A percentile compares a stretch with the other conserved stretches of the same genome.
Evolutionary conservation across 306 rosid genomes (phyloP).

Genomic region (Prunus fruticosa): DNA sequence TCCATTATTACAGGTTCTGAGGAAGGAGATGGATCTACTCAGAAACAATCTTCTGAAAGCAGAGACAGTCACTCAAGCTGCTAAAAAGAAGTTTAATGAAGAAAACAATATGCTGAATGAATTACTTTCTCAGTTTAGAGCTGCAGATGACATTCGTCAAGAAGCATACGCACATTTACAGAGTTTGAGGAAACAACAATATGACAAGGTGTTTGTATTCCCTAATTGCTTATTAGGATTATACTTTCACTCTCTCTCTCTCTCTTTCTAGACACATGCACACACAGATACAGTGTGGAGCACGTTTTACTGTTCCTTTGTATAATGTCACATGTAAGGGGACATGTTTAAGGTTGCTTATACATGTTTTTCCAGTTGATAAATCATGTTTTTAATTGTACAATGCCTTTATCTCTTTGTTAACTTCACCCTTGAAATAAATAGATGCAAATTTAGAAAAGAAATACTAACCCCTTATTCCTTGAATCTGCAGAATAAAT

Average conservation of each 20-base stretch:
- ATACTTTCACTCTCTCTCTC: not conserved
- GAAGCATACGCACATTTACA: slow-evolving; percentile 61
- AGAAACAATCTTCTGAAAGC: slow-evolving; percentile 56
- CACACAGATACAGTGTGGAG: not conserved
- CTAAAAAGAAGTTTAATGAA: slow-evolving; percentile 47
- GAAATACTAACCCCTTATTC: slow-evolving; percentile 22
- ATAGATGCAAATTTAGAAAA: not conserved
- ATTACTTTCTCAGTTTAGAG: slow-evolving; percentile 42
- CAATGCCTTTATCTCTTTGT: not conserved
- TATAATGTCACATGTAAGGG: not conserved
- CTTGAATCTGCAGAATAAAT: slow-evolving; percentile 51
- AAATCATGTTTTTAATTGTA: not conserved
- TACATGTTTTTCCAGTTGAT: not conserved
- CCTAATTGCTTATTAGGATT: not conserved
- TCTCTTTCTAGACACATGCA: not conserved
- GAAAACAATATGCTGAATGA: slow-evolving; percentile 42
- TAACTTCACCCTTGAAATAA: not conserved
- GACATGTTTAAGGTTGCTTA: not conserved
- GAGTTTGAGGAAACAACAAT: slow-evolving; percentile 51
- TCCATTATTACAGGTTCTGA: slow-evolving; percentile 43
- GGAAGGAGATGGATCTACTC: slow-evolving; percentile 63
- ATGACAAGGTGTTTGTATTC: slow-evolving; percentile 57
- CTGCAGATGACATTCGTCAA: slow-evolving; percentile 74
- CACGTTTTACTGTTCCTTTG: too few relatives aligned
- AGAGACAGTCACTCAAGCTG: slow-evolving; percentile 52